A percentile compares a stretch with the other conserved stretches of the same genome.
These are phyloP conservation scores for Clathrus columnatus DNA, from an alignment of 768 basidiomycete genomes.

Conservation along the genomic window DNA sequence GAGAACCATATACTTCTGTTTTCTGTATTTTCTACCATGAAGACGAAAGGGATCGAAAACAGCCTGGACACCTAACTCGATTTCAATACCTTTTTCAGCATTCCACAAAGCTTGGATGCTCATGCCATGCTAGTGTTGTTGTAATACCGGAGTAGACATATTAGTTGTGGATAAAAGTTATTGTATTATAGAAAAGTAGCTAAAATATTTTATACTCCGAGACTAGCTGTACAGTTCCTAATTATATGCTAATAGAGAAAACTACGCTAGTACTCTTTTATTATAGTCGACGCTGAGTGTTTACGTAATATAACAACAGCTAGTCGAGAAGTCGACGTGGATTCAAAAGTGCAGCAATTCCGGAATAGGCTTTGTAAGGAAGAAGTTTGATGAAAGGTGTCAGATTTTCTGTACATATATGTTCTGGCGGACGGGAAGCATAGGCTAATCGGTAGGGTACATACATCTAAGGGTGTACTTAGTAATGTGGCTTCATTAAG, in stretches of 20 bases:
- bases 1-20: conserved; percentile 42
- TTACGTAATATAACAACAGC: no score
- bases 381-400: conserved; percentile 93
- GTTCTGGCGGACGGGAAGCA: conserved; percentile 70
- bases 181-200: no score
- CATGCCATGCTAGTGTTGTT: conserved; percentile 91
- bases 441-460: conserved; percentile 44
- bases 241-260: no score
- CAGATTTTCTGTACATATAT: conserved; percentile 95
- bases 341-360: conserved; percentile 74
- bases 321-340: conserved; percentile 80
- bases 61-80: conserved; percentile 61
- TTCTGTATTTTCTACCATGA: conserved; percentile 32
- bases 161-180: no score
- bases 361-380: conserved; percentile 85
- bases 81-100: conserved; percentile 41
- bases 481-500: conserved; percentile 30
- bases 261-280: no score
- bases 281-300: no score
- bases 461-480: conserved; percentile 19
- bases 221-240: no score
- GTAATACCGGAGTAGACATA: no score
- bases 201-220: no score
- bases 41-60: conserved; percentile 70
- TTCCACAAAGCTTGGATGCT: conserved; percentile 67